Evolutionary conservation across 2,329 filamentous ascomycete species (phyloP).

Genomic region (Colletotrichum sp.): DNA sequence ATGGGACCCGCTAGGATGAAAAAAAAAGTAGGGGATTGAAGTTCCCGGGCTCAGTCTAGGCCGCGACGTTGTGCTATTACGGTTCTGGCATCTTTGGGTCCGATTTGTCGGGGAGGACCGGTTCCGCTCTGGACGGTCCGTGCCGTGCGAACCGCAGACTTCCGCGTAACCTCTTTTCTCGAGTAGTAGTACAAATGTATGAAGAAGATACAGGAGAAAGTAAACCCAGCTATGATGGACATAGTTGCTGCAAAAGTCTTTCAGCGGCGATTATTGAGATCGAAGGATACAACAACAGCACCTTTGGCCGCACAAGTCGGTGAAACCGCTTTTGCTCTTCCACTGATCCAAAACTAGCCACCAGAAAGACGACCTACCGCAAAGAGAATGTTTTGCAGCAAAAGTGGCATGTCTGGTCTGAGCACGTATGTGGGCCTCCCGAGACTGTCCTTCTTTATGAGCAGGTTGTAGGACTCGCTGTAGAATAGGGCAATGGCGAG

Average conservation of each 20-base stretch:
- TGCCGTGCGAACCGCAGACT: no score
- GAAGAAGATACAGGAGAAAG: background rate
- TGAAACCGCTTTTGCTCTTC: background rate
- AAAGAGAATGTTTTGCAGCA: background rate
- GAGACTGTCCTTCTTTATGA: background rate
- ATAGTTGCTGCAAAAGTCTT: background rate
- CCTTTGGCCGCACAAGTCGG: background rate
- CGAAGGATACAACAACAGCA: background rate
- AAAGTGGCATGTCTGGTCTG: background rate
- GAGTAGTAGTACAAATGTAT: background rate
- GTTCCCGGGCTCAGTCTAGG: no score
- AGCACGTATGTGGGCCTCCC: background rate
- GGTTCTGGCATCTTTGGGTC: no score
- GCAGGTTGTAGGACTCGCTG: background rate
- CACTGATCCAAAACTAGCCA: background rate
- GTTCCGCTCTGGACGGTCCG: no score
- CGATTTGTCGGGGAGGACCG: no score
- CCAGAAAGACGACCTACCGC: background rate
- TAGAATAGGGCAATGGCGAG: background rate
- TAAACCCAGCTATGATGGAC: background rate
- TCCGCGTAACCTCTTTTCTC: no score
- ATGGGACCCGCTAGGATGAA: no score
- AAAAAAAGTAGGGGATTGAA: no score
- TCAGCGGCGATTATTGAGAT: background rate
- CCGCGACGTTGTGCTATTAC: no score